Percentiles rank a stretch among this genome's conserved stretches.
phyloP scores from a whole-genome alignment of 805 yeast species.

The Pichia deserticola region DNA sequence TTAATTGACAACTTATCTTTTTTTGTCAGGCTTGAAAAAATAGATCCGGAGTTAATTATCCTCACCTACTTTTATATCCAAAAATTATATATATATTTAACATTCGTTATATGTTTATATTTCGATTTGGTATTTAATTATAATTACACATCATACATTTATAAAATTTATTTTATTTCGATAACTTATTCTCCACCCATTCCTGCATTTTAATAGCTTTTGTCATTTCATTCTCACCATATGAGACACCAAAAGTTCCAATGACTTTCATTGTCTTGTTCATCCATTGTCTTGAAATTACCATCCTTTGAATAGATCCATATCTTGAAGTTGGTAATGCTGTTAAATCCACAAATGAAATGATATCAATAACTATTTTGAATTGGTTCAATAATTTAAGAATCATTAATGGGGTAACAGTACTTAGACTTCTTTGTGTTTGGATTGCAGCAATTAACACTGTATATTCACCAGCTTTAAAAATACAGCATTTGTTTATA shows the following conservation, averaged over 20 bases:
- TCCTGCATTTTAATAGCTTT: slow-evolving; percentile 24
- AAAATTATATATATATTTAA: too few species aligned
- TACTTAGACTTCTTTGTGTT: slow-evolving; percentile 44
- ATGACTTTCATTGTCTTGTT: slow-evolving; percentile 35
- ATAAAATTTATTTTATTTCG: not conserved
- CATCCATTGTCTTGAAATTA: slow-evolving; percentile 52
- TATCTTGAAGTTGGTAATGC: slow-evolving; percentile 63
- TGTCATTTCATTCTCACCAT: slow-evolving; percentile 60
- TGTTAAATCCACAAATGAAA: slow-evolving; percentile 65
- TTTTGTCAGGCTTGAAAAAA: too few species aligned
- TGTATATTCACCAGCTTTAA: slow-evolving; percentile 75
- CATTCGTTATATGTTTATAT: too few species aligned
- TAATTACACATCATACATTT: not conserved
- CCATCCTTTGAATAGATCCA: slow-evolving; percentile 70
- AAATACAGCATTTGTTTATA: slow-evolving; percentile 40
- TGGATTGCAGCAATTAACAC: slow-evolving; percentile 65
- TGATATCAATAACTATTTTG: slow-evolving; percentile 74
- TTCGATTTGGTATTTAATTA: too few species aligned
- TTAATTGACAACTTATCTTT: too few species aligned
- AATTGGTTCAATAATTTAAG: slow-evolving; percentile 73
- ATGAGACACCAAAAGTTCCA: slow-evolving; percentile 49
- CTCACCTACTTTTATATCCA: too few species aligned
- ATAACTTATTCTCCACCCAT: slow-evolving; percentile 10
- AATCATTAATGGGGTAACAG: slow-evolving; percentile 77
- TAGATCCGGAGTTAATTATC: too few species aligned